Evolutionary conservation across 2,329 filamentous ascomycete species (phyloP), one percentile per base, ranked within the genome.

Genomic region (Fusarium brachygibbosum): DNA sequence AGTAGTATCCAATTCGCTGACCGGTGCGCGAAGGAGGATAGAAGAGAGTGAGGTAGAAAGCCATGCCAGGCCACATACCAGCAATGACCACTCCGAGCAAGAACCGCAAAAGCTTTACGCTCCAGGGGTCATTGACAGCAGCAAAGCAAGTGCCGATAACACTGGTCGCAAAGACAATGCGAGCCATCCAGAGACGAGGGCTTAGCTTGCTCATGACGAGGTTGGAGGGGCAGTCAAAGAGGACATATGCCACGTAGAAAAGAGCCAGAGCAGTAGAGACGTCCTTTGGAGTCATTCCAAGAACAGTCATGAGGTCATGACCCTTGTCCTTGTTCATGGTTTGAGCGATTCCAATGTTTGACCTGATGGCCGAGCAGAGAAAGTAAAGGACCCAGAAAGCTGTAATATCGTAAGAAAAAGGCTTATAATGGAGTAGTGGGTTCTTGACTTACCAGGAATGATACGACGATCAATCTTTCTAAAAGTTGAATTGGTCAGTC

Each of bases 1-100:
- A 97, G 82, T 97, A 97, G 77, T 91, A 88, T 37, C 94, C 94
- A 69, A 97, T 97, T 38, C 94, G 87, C 82, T 96, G 97, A 16
- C 92, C 94, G 2, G 91, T 96, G 14, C 92, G 87, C 8, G 92
- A 93, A 0, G 94, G 93, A 9, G 94, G 94, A 76, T 97, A 97
- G 83, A 97, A 97, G 10, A 97, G 85, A 0, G 94, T 97, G 46
- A 97, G 84, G 76, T 97, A 97, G 78, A 96, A 96, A 12, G 93
- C 89, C 94, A 97, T 97, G 50, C 94, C 94, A 0, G 94, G 94
- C 94, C 94, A 97, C 91, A 97, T 94, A 46, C 94, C 94, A 2
- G 94, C 94, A 76, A 94, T 94, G 25, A 97, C 93, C 16, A 96
- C 86, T 48, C 94, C 94, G 9, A 97, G 87, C 13, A 97, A 85